Base-by-base conservation (phyloP, 306 rosid genomes). In the Fragaria vesca region DNA sequence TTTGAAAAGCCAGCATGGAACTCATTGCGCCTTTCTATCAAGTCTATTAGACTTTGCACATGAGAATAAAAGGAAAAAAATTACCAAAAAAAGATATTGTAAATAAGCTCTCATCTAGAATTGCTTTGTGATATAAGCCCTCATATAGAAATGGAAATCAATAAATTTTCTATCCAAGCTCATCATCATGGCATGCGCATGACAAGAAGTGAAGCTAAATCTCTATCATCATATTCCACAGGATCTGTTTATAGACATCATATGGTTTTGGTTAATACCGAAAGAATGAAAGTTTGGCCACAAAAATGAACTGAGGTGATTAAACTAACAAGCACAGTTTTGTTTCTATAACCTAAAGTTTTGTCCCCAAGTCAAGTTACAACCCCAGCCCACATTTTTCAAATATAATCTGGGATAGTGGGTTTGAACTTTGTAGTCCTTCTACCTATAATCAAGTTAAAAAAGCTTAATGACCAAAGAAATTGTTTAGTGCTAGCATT, bases 341-440 rank as follows among this genome's bases (percentile, higher is more conserved):
- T 24, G 26, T 69, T 68, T 45, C 30, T 16, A 18, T n/a, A 34
- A 36, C 10, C 50, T 12, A 34, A 24, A 24, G 8, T 24, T 43
- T 47, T 26, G 58, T 54, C n/a, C 36, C 69, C 42, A n/a, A 12
- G 70, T 52, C 66, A 58, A 30, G 73, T 54, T 36, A n/a, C 26
- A 63, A 63, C 21, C 24, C 58, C 43, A 55, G 57, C 20, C 80
- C 38, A 18, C 10, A 13, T 48, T 48, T 36, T 8, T 6, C 20
- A 9, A 52, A 5, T 12, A 43, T 32, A 61, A 30, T 40, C 6
- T 43, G 32, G 17, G 62, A 17, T 30, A 63, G 81, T 82, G 81
- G 72, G 79, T 77, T 72, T 65, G 58, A 10, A n/a, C 16, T 34
- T 72, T 13, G 26, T 73, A 40, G 5, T 54, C 62, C 30, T 18